These are phyloP conservation scores for Hypoxylon rubiginosum DNA, from an alignment of 2,329 filamentous ascomycete species.

Conservation along the genomic window DNA sequence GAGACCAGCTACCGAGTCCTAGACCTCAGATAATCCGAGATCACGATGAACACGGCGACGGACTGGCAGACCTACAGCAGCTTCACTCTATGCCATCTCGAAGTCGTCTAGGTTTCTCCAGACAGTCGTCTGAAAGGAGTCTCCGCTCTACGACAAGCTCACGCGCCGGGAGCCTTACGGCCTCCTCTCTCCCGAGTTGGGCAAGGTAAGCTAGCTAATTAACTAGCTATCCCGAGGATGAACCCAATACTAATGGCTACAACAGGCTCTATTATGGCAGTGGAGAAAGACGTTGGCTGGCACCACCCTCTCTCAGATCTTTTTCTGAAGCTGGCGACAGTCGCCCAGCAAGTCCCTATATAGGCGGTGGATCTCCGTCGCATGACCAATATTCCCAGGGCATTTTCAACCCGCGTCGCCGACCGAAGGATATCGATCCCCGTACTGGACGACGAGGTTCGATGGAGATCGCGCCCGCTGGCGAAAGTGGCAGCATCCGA, in stretches of 20 bases:
- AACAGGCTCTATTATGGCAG: conserved; percentile 78
- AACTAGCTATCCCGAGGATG: neutral
- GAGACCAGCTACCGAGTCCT: conserved; percentile 53
- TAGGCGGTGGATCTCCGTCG: conserved; percentile 62
- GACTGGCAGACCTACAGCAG: conserved; percentile 70
- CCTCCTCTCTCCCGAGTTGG: conserved; percentile 65
- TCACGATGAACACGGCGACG: conserved; percentile 74
- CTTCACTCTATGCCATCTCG: conserved; percentile 66
- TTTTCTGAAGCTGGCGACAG: conserved; percentile 63
- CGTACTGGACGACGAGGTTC: conserved; percentile 54
- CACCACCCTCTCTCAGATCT: conserved; percentile 62
- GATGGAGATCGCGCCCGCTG: conserved; percentile 58
- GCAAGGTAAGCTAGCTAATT: conserved; percentile 58
- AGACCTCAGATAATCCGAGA: conserved; percentile 65
- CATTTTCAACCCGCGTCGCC: conserved; percentile 51
- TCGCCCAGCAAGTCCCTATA: conserved; percentile 60
- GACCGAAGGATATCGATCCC: conserved; percentile 49
- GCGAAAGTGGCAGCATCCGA: conserved; percentile 49
- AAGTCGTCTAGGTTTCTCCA: conserved; percentile 65
- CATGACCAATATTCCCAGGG: conserved; percentile 60
- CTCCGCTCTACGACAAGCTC: conserved; percentile 67
- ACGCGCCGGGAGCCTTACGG: conserved; percentile 61
- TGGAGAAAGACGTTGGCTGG: conserved; percentile 69
- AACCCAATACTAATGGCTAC: conserved; percentile 30
- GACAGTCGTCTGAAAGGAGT: conserved; percentile 64